Conservation (phyloP, 176 grass and related monocot genomes). For the Phoenix dactylifera region DNA sequence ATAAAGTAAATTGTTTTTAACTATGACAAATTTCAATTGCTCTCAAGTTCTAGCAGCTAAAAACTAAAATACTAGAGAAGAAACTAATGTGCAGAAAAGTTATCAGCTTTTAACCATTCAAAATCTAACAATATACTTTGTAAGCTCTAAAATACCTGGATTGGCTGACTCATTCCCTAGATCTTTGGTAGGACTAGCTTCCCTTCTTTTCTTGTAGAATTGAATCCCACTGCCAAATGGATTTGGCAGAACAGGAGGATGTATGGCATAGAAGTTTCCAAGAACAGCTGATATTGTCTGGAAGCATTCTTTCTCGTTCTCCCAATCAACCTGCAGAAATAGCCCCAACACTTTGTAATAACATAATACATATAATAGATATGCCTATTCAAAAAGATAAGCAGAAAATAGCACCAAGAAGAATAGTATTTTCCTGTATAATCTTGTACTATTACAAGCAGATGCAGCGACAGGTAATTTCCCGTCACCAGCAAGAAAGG, state of each 20-base stretch:
- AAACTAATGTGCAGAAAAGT: neutral
- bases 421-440: too few species aligned
- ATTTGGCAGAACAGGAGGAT: slow-evolving; percentile 95
- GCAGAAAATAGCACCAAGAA: too few species aligned
- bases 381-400: too few species aligned
- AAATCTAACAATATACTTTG: slow-evolving; percentile 8
- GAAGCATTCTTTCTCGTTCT: slow-evolving; percentile 84
- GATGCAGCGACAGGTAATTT: too few species aligned
- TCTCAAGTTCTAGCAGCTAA: too few species aligned
- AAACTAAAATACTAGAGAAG: too few species aligned
- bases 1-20: too few species aligned
- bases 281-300: slow-evolving; percentile 66
- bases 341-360: too few species aligned
- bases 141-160: slow-evolving; percentile 24
- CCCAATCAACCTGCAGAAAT: slow-evolving; percentile 53
- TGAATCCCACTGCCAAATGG: slow-evolving; percentile 64
- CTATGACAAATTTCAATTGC: too few species aligned
- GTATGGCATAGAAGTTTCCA: slow-evolving; percentile 83
- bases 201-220: slow-evolving; percentile 75
- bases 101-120: neutral
- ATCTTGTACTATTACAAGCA: too few species aligned
- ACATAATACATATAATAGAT: too few species aligned
- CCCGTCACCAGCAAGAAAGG: too few species aligned
- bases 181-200: neutral
- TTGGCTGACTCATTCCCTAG: slow-evolving; percentile 4